Evolutionary conservation across 2,329 filamentous ascomycete species (phyloP).

Genomic region (Neonectria sp.): DNA sequence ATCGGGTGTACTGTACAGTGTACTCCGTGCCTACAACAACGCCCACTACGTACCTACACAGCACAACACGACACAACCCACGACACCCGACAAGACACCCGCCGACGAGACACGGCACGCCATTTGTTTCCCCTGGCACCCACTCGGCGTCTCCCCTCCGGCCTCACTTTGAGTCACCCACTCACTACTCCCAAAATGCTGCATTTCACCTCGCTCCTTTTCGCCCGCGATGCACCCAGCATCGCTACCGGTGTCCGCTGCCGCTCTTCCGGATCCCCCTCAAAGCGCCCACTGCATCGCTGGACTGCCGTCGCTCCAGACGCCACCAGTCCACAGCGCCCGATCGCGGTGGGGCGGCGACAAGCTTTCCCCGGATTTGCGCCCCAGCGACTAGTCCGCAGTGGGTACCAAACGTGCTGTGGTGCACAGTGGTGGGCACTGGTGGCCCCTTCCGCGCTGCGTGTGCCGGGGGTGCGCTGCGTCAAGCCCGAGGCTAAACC

Average conservation of each 20-base stretch:
- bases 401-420: constrained; percentile 42
- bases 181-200: background rate
- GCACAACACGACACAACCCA: constrained; percentile 20
- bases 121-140: constrained; percentile 17
- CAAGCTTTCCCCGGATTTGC: constrained; percentile 56
- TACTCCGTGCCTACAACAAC: constrained; percentile 23
- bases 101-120: constrained; percentile 20
- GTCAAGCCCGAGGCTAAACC: constrained; percentile 40
- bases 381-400: constrained; percentile 38
- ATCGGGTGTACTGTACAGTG: constrained; percentile 31
- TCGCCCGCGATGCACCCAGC: constrained; percentile 2
- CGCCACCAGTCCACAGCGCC: constrained; percentile 36
- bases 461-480: constrained; percentile 17
- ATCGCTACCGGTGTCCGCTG: constrained; percentile 17
- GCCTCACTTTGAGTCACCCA: constrained; percentile 1
- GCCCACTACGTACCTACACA: constrained; percentile 6
- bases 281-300: constrained; percentile 36
- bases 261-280: constrained; percentile 30
- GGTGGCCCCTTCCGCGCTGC: constrained; percentile 23
- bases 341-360: constrained; percentile 48
- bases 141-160: background rate
- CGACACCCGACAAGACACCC: constrained; percentile 17
- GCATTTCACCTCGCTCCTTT: constrained; percentile 10
- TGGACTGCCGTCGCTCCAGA: constrained; percentile 38
- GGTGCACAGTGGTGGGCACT: constrained; percentile 4